These are phyloP conservation scores for Suhomyces guaymorum DNA, from an alignment of 1,139 yeast species.

Conservation along the genomic window DNA sequence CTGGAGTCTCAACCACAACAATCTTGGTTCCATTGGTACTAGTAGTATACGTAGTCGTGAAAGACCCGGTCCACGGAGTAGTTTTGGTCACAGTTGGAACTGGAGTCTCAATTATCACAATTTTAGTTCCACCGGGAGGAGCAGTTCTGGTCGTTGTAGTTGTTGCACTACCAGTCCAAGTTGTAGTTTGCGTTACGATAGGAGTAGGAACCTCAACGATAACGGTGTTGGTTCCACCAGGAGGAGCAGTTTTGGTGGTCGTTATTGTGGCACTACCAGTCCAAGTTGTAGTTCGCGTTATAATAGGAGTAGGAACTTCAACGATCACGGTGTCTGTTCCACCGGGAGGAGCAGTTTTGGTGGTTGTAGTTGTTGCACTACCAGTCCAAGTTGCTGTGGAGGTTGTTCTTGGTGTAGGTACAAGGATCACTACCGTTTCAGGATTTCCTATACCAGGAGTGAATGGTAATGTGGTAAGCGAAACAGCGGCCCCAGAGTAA, in stretches of 20 bases:
- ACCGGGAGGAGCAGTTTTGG: constrained; percentile 16
- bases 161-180: constrained; percentile 16
- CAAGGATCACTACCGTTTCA: no score
- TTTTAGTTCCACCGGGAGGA: constrained; percentile 6
- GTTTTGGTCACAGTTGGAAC: no score
- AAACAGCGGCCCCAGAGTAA: no score
- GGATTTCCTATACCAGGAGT: no score
- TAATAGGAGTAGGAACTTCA: constrained; percentile 17
- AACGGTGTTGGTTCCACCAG: constrained; percentile 19
- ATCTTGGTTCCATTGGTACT: constrained; percentile 6
- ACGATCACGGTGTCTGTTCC: constrained; percentile 15
- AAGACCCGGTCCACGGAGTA: no score
- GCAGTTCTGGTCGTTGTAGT: no score
- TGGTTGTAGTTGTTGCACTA: constrained; percentile 20
- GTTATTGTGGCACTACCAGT: constrained; percentile 9
- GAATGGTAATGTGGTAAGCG: no score
- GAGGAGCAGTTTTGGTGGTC: constrained; percentile 10
- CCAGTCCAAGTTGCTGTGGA: no score
- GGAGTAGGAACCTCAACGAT: constrained; percentile 16
- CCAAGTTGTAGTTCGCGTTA: constrained; percentile 16
- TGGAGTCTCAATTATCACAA: no score
- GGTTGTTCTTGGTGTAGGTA: no score
- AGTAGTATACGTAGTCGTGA: no score
- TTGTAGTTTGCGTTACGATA: constrained; percentile 11
- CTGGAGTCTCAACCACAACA: no score